A percentile compares a stretch with the other conserved stretches of the same genome.
Conservation (phyloP, 129 eudicot species). For the Chrysanthemum makinoi region DNA sequence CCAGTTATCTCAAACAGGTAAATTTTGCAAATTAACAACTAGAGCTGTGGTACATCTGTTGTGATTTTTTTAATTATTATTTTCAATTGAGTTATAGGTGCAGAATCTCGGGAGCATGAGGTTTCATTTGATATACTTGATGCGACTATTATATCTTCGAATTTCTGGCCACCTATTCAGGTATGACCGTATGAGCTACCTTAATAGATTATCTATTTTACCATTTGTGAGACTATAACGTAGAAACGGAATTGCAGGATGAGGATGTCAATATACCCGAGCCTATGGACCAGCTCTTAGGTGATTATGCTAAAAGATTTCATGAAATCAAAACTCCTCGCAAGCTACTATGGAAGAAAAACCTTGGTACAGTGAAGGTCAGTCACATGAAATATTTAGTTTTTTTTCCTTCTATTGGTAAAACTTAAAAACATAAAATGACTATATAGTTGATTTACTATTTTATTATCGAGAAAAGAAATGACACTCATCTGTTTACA, state of each 20-base stretch:
- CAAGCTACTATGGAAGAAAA: slow-evolving; percentile 93
- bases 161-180: slow-evolving; percentile 99
- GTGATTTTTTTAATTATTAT: slow-evolving; percentile 16
- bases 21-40: neutral
- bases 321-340: slow-evolving; percentile 95
- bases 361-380: slow-evolving; percentile 97
- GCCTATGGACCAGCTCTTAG: slow-evolving; percentile 70
- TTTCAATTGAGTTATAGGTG: slow-evolving; percentile 35
- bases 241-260: slow-evolving; percentile 51
- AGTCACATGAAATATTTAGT: slow-evolving; percentile 13
- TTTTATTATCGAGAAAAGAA: neutral
- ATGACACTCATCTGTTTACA: slow-evolving; percentile 22
- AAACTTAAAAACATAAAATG: no score
- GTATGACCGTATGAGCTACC: slow-evolving; percentile 43
- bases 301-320: slow-evolving; percentile 81
- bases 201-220: neutral
- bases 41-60: slow-evolving; percentile 5
- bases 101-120: slow-evolving; percentile 42
- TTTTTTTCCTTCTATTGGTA: slow-evolving; percentile 1
- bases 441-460: neutral
- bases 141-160: slow-evolving; percentile 90
- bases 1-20: slow-evolving; percentile 62
- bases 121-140: slow-evolving; percentile 55
- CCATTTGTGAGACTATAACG: slow-evolving; percentile 5
- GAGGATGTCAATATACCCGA: slow-evolving; percentile 74